These are phyloP conservation scores for Chaetomiaceae sp. DNA, from an alignment of 2,329 filamentous ascomycete species.

Conservation along the genomic window DNA sequence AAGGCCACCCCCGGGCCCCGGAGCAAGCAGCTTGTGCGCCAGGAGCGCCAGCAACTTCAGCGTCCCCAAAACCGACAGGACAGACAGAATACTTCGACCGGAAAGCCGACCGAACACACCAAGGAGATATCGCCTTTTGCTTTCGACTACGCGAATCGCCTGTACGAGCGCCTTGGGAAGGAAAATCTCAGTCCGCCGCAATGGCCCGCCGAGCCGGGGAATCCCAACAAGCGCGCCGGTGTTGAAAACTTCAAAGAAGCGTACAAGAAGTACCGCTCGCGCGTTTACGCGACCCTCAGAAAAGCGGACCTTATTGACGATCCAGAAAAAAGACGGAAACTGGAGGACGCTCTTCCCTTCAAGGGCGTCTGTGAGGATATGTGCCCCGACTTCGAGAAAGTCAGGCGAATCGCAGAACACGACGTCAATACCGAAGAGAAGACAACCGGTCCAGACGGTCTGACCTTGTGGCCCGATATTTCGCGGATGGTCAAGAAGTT, in stretches of 20 bases:
- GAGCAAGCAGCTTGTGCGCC: slow-evolving; percentile 13
- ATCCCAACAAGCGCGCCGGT: slow-evolving; percentile 42
- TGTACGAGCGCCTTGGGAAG: slow-evolving; percentile 47
- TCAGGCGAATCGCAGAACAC: slow-evolving; percentile 55
- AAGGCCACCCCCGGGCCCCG: neutral
- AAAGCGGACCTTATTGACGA: slow-evolving; percentile 58
- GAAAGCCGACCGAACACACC: slow-evolving; percentile 20
- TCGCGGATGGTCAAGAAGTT: slow-evolving; percentile 60
- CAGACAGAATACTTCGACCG: neutral
- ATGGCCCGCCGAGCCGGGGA: slow-evolving; percentile 51
- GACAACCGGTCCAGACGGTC: slow-evolving; percentile 32
- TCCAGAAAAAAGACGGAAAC: slow-evolving; percentile 54
- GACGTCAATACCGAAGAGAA: slow-evolving; percentile 54
- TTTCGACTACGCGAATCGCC: slow-evolving; percentile 40
- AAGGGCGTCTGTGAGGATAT: slow-evolving; percentile 64
- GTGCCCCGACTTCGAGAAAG: slow-evolving; percentile 62
- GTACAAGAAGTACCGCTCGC: slow-evolving; percentile 52
- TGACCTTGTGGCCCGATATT: slow-evolving; percentile 42
- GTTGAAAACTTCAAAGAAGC: slow-evolving; percentile 51
- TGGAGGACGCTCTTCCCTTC: slow-evolving; percentile 60
- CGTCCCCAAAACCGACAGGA: neutral
- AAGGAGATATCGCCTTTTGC: slow-evolving; percentile 23
- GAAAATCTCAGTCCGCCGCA: slow-evolving; percentile 48
- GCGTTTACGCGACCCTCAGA: slow-evolving; percentile 51
- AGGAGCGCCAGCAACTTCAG: slow-evolving; percentile 10